A percentile compares a stretch with the other conserved stretches of the same genome.
Conservation (phyloP, 306 rosid genomes). For the Sicyos baderoa region DNA sequence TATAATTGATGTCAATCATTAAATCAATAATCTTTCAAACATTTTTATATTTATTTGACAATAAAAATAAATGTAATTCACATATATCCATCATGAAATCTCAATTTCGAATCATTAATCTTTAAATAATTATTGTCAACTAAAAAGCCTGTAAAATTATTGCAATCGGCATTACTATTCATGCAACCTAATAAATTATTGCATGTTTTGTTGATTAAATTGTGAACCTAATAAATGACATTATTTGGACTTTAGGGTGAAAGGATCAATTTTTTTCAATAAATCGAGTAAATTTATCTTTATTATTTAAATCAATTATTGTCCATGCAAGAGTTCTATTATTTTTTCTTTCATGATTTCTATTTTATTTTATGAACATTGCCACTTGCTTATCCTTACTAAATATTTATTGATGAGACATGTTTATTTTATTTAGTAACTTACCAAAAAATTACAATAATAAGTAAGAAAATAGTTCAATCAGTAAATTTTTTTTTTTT, state of each 20-base stretch:
- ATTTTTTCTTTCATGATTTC: neutral
- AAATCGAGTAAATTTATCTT: neutral
- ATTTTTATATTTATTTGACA: no score
- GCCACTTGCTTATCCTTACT: no score
- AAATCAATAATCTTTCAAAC: no score
- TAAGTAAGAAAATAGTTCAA: no score
- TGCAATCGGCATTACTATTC: neutral
- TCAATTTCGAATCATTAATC: no score
- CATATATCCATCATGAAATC: no score
- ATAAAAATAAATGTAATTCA: no score
- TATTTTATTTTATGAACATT: neutral
- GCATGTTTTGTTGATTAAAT: neutral
- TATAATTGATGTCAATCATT: no score
- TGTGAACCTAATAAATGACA: neutral
- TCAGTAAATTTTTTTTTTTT: no score
- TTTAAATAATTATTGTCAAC: no score
- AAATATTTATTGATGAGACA: neutral
- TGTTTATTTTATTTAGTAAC: neutral
- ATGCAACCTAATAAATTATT: neutral
- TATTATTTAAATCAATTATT: neutral
- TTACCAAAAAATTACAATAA: no score
- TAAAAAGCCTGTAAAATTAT: no score
- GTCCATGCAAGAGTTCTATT: neutral
- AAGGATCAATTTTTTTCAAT: neutral
- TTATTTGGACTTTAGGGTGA: neutral